Evolutionary conservation across 2,329 filamentous ascomycete genomes (phyloP).

Genomic region (Albophoma yamanashiensis): DNA sequence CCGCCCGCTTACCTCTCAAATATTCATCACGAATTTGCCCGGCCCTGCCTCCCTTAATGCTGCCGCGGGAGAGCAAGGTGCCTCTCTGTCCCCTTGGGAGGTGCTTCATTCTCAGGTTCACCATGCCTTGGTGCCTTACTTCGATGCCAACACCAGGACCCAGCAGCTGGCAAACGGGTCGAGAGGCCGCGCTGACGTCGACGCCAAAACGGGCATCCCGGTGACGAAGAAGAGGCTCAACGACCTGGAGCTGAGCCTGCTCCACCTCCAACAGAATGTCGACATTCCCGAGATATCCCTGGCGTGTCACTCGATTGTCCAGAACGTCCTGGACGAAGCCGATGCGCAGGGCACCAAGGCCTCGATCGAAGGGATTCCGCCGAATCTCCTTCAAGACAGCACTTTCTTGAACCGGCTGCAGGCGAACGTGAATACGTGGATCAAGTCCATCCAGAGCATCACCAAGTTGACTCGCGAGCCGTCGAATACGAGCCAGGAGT

Average conservation of each 20-base stretch:
- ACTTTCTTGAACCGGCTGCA: conserved; percentile 90
- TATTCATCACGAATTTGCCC: conserved; percentile 87
- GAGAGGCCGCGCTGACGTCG: conserved; percentile 70
- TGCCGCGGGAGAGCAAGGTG: conserved; percentile 57
- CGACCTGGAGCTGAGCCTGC: conserved; percentile 80
- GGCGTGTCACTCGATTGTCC: conserved; percentile 79
- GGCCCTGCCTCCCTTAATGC: conserved; percentile 63
- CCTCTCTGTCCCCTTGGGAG: conserved; percentile 75
- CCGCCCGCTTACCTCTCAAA: conserved; percentile 73
- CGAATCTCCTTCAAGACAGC: conserved; percentile 72
- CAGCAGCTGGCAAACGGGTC: conserved; percentile 56
- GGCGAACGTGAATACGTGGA: conserved; percentile 92
- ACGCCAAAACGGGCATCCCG: conserved; percentile 88
- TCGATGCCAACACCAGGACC: conserved; percentile 87
- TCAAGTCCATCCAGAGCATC: conserved; percentile 94
- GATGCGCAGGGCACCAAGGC: conserved; percentile 55
- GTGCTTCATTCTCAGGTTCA: conserved; percentile 87
- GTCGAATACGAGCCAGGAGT: conserved; percentile 41
- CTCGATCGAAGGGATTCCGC: conserved; percentile 67
- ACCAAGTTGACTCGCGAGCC: conserved; percentile 90
- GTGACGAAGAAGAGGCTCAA: conserved; percentile 97
- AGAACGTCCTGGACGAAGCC: conserved; percentile 73
- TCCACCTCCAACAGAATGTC: conserved; percentile 93
- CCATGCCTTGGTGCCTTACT: conserved; percentile 86
- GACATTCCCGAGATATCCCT: conserved; percentile 91